Percentiles rank a stretch among this genome's conserved stretches.
These are phyloP conservation scores for Petasospora fabianii DNA, from an alignment of 1,139 yeast species.

Conservation along the genomic window DNA sequence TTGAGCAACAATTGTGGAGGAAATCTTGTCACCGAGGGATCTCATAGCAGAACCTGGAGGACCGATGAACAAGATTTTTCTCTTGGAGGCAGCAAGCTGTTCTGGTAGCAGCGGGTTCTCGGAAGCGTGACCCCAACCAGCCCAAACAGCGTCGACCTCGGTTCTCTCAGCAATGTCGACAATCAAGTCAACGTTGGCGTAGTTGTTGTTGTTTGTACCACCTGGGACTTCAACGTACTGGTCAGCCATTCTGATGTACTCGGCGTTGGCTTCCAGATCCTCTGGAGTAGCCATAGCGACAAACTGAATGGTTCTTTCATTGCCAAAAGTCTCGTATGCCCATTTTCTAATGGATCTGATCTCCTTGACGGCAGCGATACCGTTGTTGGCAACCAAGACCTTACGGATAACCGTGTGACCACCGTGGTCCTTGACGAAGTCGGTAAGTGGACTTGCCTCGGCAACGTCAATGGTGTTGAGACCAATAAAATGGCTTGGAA, in stretches of 20 bases:
- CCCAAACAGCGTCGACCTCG: slow-evolving; percentile 98
- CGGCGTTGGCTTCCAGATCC: slow-evolving; percentile 94
- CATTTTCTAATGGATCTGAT: slow-evolving; percentile 96
- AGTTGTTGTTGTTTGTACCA: slow-evolving; percentile 96
- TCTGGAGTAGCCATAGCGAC: slow-evolving; percentile 99
- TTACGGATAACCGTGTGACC: slow-evolving; percentile 95
- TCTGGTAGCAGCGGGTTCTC: slow-evolving; percentile 96
- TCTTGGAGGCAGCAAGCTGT: slow-evolving; percentile 83
- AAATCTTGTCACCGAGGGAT: slow-evolving; percentile 96
- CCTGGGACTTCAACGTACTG: slow-evolving; percentile 98
- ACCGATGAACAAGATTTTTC: slow-evolving; percentile 87
- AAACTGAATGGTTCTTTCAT: slow-evolving; percentile 89
- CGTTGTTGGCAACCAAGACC: slow-evolving; percentile 92
- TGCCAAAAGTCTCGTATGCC: slow-evolving; percentile 97
- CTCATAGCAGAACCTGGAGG: slow-evolving; percentile 99
- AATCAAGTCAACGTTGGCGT: slow-evolving; percentile 95
- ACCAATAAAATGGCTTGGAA: slow-evolving; percentile 78
- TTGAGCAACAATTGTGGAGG: slow-evolving; percentile 97
- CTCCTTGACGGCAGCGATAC: slow-evolving; percentile 98
- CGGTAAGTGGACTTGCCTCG: slow-evolving; percentile 67
- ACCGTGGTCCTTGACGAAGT: slow-evolving; percentile 78
- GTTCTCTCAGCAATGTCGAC: slow-evolving; percentile 97
- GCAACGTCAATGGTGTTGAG: slow-evolving; percentile 71
- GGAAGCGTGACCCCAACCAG: slow-evolving; percentile 99
- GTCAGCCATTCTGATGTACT: slow-evolving; percentile 98